phyloP scores from a whole-genome alignment of 441 rosid genomes.

The Populus tomentosa region DNA sequence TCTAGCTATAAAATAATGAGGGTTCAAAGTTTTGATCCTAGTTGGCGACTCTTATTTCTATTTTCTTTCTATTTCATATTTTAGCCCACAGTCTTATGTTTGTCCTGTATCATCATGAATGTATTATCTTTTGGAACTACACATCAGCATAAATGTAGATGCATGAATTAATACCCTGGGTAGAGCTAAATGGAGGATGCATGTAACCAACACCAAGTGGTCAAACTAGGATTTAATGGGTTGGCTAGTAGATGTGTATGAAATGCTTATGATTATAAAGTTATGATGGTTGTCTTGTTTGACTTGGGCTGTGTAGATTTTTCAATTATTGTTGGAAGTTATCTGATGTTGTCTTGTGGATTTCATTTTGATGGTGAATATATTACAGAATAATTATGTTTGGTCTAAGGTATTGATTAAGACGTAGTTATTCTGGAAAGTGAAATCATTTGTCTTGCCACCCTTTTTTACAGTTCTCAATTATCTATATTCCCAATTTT shows the following conservation, averaged over 20 bases:
- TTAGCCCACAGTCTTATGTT: not conserved
- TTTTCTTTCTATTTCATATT: not conserved
- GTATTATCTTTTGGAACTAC: not conserved
- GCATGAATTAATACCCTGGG: not conserved
- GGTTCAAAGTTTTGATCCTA: not conserved
- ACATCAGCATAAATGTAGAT: not conserved
- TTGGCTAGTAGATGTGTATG: not conserved
- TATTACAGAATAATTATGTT: not conserved
- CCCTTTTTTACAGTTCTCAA: not conserved
- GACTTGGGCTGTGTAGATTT: not conserved
- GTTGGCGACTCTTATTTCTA: not conserved
- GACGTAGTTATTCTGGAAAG: conserved; percentile 1
- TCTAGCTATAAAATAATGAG: not conserved
- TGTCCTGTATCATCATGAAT: not conserved
- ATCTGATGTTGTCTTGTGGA: not conserved
- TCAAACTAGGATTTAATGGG: not conserved
- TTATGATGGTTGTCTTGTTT: conserved; percentile 1
- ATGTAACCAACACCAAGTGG: not conserved
- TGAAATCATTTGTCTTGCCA: not conserved
- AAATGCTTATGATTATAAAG: not conserved
- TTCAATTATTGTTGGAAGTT: not conserved
- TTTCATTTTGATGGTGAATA: not conserved
- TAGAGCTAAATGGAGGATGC: not conserved
- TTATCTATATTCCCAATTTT: not conserved
- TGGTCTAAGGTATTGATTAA: not conserved